Evolutionary conservation across 176 grass and related monocot genomes (phyloP).

Genomic region (Bonia amplexicaulis): DNA sequence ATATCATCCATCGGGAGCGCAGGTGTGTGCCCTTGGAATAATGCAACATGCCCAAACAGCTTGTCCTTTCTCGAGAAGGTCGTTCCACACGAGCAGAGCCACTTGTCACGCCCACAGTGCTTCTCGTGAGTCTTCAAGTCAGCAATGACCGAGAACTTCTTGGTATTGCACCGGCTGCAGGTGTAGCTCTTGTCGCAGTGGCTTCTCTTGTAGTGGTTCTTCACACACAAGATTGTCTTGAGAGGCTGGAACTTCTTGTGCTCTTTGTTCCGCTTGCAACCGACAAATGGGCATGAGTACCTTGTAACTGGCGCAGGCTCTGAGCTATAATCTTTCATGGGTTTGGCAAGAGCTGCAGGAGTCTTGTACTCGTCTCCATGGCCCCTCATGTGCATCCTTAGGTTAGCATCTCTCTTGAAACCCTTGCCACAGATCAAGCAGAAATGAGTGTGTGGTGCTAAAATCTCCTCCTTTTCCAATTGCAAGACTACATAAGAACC

Average conservation of each 20-base stretch:
- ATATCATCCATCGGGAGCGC: constrained; percentile 63
- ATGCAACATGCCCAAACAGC: constrained; percentile 75
- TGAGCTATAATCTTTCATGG: constrained; percentile 43
- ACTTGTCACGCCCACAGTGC: constrained; percentile 82
- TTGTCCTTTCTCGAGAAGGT: constrained; percentile 90
- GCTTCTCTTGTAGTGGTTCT: constrained; percentile 94
- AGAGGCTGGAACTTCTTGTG: constrained; percentile 92
- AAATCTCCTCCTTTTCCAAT: constrained; percentile 86
- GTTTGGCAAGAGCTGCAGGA: constrained; percentile 76
- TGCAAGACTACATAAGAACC: constrained; percentile 88
- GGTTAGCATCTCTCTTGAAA: constrained; percentile 92
- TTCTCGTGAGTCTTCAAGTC: constrained; percentile 93
- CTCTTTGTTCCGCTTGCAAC: constrained; percentile 91
- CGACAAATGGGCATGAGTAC: constrained; percentile 86
- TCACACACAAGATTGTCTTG: constrained; percentile 88
- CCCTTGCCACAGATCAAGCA: constrained; percentile 92
- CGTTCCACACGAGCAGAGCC: constrained; percentile 84
- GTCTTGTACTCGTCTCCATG: constrained; percentile 94
- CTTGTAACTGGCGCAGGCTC: constrained; percentile 59
- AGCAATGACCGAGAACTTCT: constrained; percentile 78
- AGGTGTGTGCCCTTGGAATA: constrained; percentile 90
- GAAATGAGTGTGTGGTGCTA: constrained; percentile 89
- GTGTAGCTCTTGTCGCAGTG: constrained; percentile 96
- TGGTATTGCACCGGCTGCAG: constrained; percentile 80
- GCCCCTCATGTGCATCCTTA: constrained; percentile 96